These are phyloP conservation scores for Acer yangbiense DNA, from an alignment of 345 rosid genomes.

Conservation along the genomic window DNA sequence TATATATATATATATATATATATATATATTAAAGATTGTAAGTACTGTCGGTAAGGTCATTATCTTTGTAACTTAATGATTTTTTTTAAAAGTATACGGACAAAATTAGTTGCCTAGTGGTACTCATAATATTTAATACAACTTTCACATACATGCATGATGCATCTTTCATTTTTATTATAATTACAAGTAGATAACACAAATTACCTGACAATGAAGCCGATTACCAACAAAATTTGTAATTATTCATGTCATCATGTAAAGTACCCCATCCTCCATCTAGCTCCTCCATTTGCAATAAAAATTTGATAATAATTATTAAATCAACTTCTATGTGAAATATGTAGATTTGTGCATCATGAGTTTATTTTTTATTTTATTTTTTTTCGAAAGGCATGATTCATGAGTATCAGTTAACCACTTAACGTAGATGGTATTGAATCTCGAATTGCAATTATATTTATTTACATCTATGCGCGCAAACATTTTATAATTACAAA, in stretches of 20 bases:
- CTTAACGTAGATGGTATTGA: too few relatives aligned
- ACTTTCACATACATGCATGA: conserved; percentile 9
- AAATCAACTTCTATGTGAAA: neutral
- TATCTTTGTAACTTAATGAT: conserved; percentile 6
- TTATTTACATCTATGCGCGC: too few relatives aligned
- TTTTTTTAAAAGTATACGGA: conserved; percentile 21
- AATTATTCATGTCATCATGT: neutral
- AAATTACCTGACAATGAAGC: neutral
- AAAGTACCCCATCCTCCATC: neutral
- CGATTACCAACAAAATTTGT: neutral
- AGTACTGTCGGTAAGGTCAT: conserved; percentile 37
- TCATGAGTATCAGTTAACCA: too few relatives aligned
- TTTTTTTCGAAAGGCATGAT: too few relatives aligned
- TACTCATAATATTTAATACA: conserved; percentile 15
- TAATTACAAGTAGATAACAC: conserved; percentile 13
- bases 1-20: neutral
- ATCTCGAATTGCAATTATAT: too few relatives aligned
- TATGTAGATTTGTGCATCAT: too few relatives aligned
- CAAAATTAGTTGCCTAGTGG: conserved; percentile 33
- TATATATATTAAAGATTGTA: neutral
- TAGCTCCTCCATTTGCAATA: neutral
- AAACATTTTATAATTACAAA: too few relatives aligned
- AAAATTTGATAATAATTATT: neutral
- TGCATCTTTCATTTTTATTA: conserved; percentile 9
- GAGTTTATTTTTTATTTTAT: too few relatives aligned